Conservation (phyloP, 805 yeast genomes). For the Lipomyces yamadae region DNA sequence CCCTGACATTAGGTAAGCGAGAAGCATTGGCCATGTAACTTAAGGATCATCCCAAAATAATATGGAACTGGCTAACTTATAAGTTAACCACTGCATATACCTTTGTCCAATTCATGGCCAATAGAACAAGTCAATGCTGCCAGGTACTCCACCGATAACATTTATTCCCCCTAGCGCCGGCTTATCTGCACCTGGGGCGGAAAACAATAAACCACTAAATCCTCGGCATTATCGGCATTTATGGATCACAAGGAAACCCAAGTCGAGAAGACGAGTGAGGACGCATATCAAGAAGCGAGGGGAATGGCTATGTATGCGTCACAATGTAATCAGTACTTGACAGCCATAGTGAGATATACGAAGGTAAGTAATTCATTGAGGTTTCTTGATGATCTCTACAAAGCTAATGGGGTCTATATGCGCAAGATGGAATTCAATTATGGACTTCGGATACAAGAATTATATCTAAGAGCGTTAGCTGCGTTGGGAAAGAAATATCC, state of each 20-base stretch:
- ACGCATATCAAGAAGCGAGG: constrained; percentile 21
- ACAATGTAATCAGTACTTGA: constrained; percentile 27
- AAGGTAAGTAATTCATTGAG: constrained; percentile 17
- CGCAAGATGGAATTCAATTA: constrained; percentile 26
- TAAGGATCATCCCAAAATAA: background rate
- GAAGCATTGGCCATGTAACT: background rate
- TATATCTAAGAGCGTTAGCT: constrained; percentile 25
- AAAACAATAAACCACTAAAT: background rate
- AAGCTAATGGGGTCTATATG: no score
- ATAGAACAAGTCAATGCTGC: background rate
- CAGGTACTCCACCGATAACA: background rate
- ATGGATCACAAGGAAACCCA: background rate
- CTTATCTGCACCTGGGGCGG: background rate
- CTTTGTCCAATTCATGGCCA: background rate
- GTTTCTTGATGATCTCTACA: background rate
- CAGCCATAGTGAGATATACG: constrained; percentile 26
- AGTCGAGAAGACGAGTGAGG: background rate
- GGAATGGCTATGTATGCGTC: constrained; percentile 28
- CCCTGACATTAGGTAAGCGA: background rate
- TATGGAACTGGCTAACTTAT: no score
- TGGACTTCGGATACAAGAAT: constrained; percentile 23
- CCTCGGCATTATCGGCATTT: background rate
- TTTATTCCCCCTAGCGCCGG: background rate
- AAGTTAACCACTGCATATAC: no score
- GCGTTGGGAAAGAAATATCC: constrained; percentile 23